Conservation (phyloP, 2,329 filamentous ascomycete genomes). For the Sporothrix schenckii region DNA sequence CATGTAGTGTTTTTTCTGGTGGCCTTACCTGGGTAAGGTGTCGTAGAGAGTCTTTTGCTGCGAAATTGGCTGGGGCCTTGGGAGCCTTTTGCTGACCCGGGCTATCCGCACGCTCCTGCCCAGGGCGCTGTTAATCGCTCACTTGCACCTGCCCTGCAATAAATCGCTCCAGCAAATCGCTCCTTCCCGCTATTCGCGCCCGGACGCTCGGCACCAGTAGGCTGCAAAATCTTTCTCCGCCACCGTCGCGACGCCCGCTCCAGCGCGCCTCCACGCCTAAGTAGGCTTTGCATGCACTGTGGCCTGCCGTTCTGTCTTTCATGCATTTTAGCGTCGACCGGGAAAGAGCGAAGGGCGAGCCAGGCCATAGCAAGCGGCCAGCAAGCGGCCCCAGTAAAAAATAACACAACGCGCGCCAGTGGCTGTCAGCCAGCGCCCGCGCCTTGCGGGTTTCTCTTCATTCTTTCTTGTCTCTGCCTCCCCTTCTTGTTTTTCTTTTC, state of each 20-base stretch:
- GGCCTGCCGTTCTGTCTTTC: neutral
- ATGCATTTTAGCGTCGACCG: no score
- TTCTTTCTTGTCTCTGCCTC: neutral
- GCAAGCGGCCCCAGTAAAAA: constrained; percentile 18
- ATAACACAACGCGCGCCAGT: constrained; percentile 18
- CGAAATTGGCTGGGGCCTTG: constrained; percentile 20
- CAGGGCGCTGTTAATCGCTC: constrained; percentile 22
- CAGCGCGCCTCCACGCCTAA: neutral
- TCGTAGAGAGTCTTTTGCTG: neutral
- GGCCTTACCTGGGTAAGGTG: neutral
- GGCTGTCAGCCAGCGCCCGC: constrained; percentile 1
- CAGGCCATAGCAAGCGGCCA: neutral
- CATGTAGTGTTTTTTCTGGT: neutral
- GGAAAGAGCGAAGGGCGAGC: constrained; percentile 22
- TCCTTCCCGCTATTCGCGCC: neutral
- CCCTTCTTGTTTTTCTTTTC: neutral
- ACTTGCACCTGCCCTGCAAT: neutral
- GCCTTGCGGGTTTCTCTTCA: neutral
- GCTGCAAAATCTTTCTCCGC: constrained; percentile 15
- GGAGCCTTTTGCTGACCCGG: constrained; percentile 15
- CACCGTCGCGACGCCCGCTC: neutral
- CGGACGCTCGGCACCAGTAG: constrained; percentile 21
- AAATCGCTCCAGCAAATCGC: constrained; percentile 14
- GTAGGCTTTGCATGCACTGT: no score
- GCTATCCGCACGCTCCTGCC: constrained; percentile 16